Percentiles rank a stretch among this genome's conserved stretches.
Evolutionary conservation across 2,329 filamentous ascomycete species (phyloP).

Genomic region (Aspergillus intermedius): DNA sequence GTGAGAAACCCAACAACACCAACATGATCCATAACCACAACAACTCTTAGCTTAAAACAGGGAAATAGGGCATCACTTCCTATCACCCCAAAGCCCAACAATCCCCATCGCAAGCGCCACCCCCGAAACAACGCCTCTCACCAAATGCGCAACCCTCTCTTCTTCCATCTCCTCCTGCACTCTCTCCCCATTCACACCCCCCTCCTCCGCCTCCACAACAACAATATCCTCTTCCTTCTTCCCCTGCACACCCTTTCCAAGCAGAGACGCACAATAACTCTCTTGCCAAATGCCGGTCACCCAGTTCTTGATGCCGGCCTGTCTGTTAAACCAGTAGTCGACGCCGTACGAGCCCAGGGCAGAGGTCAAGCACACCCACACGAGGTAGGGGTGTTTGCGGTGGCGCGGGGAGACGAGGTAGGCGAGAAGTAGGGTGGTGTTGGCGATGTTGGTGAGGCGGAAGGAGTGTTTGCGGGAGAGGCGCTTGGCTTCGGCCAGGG

Average conservation of each 20-base stretch:
- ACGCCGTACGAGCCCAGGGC: slow-evolving; percentile 45
- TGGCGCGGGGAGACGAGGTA: slow-evolving; percentile 69
- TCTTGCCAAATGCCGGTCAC: slow-evolving; percentile 39
- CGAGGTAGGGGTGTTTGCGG: slow-evolving; percentile 77
- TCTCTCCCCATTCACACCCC: slow-evolving; percentile 40
- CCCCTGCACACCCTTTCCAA: slow-evolving; percentile 8
- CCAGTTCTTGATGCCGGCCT: slow-evolving; percentile 45
- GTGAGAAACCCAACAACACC: neutral
- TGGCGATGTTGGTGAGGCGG: slow-evolving; percentile 61
- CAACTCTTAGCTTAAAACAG: too few species aligned
- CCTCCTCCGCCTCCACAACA: slow-evolving; percentile 30
- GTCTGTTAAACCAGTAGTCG: slow-evolving; percentile 67
- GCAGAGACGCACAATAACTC: slow-evolving; percentile 15
- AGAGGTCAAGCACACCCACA: slow-evolving; percentile 70
- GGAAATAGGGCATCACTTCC: slow-evolving; percentile 7
- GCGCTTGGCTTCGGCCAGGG: slow-evolving; percentile 61
- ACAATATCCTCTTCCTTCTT: slow-evolving; percentile 34
- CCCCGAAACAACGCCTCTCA: slow-evolving; percentile 34
- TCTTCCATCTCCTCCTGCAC: slow-evolving; percentile 39
- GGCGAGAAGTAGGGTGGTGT: slow-evolving; percentile 66
- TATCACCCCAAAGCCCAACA: slow-evolving; percentile 45
- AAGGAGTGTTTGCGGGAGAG: slow-evolving; percentile 61
- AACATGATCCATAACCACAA: neutral
- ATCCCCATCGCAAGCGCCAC: slow-evolving; percentile 41
- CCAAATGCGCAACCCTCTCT: slow-evolving; percentile 34